phyloP scores from a whole-genome alignment of 352 stramenopile species.

The Phytophthora rubi region DNA sequence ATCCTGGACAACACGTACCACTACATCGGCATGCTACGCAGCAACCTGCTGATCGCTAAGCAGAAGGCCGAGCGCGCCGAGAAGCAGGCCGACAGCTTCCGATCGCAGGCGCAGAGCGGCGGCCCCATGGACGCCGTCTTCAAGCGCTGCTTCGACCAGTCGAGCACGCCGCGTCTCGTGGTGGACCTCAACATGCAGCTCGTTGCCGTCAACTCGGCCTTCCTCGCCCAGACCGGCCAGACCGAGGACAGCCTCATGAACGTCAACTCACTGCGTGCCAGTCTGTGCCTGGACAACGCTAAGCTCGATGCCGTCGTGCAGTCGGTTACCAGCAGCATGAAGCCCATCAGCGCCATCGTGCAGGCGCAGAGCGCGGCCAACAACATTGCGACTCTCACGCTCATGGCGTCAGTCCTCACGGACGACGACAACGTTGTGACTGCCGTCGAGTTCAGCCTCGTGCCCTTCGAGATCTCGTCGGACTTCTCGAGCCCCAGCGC shows the following conservation, averaged over 20 bases:
- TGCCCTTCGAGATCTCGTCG: slow-evolving; percentile 66
- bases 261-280: slow-evolving; percentile 43
- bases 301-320: slow-evolving; percentile 58
- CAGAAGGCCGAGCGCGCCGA: slow-evolving; percentile 65
- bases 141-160: slow-evolving; percentile 76
- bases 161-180: slow-evolving; percentile 61
- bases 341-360: slow-evolving; percentile 54
- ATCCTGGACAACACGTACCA: slow-evolving; percentile 72
- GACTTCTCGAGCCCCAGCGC: slow-evolving; percentile 32
- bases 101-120: slow-evolving; percentile 41
- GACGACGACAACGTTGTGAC: slow-evolving; percentile 60
- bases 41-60: slow-evolving; percentile 64
- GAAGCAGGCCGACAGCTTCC: slow-evolving; percentile 60
- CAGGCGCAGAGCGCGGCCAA: slow-evolving; percentile 48
- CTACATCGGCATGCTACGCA: slow-evolving; percentile 72
- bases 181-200: slow-evolving; percentile 59
- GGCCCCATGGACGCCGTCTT: slow-evolving; percentile 47
- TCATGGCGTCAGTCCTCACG: slow-evolving; percentile 62
- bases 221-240: slow-evolving; percentile 53
- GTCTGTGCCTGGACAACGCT: slow-evolving; percentile 56
- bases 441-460: slow-evolving; percentile 69
- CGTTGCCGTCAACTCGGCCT: slow-evolving; percentile 64
- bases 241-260: slow-evolving; percentile 51
- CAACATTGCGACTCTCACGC: slow-evolving; percentile 58
- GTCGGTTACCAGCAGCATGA: slow-evolving; percentile 47